phyloP scores from a whole-genome alignment of 176 grass and related monocot species.

The Rhynchospora tenuis region DNA sequence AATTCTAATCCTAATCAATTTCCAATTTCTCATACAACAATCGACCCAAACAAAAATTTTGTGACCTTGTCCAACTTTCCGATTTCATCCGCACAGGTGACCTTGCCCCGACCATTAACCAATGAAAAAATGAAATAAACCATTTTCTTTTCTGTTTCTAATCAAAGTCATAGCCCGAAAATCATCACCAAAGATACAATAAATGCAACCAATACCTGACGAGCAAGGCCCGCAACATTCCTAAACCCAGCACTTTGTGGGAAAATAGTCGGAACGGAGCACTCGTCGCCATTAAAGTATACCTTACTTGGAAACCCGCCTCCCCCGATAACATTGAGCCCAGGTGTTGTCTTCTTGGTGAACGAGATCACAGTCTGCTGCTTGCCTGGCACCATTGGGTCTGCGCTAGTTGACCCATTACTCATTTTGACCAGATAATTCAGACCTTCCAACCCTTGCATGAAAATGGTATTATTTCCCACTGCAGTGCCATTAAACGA shows the following conservation, averaged over 20 bases:
- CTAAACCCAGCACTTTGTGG: constrained; percentile 39
- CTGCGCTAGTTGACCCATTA: constrained; percentile 40
- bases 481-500: constrained; percentile 59
- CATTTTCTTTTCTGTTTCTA: not conserved
- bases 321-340: constrained; percentile 49
- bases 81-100: not conserved
- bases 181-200: constrained; percentile 47
- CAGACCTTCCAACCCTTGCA: constrained; percentile 69
- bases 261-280: constrained; percentile 46
- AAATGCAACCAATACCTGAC: constrained; percentile 33
- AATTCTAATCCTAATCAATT: constrained; percentile 12
- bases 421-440: constrained; percentile 82
- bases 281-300: constrained; percentile 93
- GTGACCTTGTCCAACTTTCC: not conserved
- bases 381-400: constrained; percentile 75
- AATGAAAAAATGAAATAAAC: constrained; percentile 54
- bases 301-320: constrained; percentile 84
- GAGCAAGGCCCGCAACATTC: not conserved
- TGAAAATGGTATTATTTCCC: constrained; percentile 79
- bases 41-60: constrained; percentile 6
- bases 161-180: constrained; percentile 23
- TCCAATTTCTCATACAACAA: not conserved
- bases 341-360: constrained; percentile 71
- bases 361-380: constrained; percentile 90
- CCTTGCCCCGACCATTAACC: not conserved